Evolutionary conservation across 345 rosid genomes (phyloP), one percentile per base, ranked within the genome.

Genomic region (Moringa oleifera): DNA sequence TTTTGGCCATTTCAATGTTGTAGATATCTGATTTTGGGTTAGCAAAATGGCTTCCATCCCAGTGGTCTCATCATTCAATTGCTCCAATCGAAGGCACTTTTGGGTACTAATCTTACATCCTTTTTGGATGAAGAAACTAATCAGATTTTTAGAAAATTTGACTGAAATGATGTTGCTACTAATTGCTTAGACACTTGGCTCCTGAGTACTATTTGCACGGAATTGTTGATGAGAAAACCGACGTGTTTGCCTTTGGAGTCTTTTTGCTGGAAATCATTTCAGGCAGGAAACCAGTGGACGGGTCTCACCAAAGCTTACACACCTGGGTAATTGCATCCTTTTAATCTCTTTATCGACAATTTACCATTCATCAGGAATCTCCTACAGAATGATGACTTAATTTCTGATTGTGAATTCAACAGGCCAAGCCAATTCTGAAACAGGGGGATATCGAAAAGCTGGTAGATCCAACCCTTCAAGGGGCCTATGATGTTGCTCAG

Each of bases 71-170:
- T 71, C 99, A 94, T 77, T 94, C 99, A 41, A 90, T 90, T 67
- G 95, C 86, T 65, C 99, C 97, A 20, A 94, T 94, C 60, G 99
- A 94, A 85, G 99, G 99, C 61, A 94, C 96, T 68, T 94, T 94
- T 71, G 99, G 99, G 99, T 89, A 84, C 62, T 19, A 10, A 20
- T 20, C 47, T 41, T 5, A 7, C 13, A 41, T 15, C 17, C 6
- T 41, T 41, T 41, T 41, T 28, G 5, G 5, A 3, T 8, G 8
- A 28, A 28, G n/a, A n/a, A n/a, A 33, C 11, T 33, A 5, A 33
- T 11, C 6, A 11, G 37, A 5, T 4, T 33, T 11, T 33, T 11
- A 33, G 11, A 11, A 33, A 33, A 20, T 57, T 41, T 10, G 53
- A 58, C 45, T 61, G 22, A 33, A 54, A 67, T 20, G 47, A 41